phyloP scores from a whole-genome alignment of 164 flowering plant species.

The Berberis thunbergii region DNA sequence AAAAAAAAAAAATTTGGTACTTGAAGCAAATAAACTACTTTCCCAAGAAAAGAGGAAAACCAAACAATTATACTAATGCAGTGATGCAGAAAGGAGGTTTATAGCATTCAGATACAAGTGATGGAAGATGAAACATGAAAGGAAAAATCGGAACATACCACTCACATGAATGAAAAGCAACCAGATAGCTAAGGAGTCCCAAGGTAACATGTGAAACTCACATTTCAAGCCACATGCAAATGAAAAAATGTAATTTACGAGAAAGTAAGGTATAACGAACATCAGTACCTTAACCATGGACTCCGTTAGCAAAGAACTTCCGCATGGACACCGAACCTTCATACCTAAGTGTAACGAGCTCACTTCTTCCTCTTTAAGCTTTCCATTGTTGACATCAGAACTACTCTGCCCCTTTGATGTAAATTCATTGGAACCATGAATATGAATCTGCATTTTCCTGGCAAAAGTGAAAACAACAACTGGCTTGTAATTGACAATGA shows the following conservation, averaged over 20 bases:
- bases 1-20: not conserved
- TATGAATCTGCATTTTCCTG: conserved; percentile 74
- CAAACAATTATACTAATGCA: too few relatives aligned
- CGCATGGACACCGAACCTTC: conserved; percentile 85
- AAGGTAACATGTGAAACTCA: not conserved
- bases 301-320: conserved; percentile 53
- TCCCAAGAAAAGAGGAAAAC: not conserved
- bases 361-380: conserved; percentile 54
- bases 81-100: too few relatives aligned
- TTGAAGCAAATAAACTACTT: not conserved
- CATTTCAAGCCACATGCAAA: not conserved
- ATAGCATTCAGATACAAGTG: too few relatives aligned
- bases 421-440: conserved; percentile 63
- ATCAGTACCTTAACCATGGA: conserved; percentile 66
- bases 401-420: conserved; percentile 61
- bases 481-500: not conserved
- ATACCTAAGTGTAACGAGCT: conserved; percentile 37
- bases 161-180: too few relatives aligned
- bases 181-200: too few relatives aligned
- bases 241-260: not conserved
- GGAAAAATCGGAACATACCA: too few relatives aligned
- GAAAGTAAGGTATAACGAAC: not conserved
- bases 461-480: not conserved
- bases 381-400: conserved; percentile 38
- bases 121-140: too few relatives aligned